phyloP scores from a whole-genome alignment of 495 filamentous ascomycete genomes.

The Trichoderma gamsii region DNA sequence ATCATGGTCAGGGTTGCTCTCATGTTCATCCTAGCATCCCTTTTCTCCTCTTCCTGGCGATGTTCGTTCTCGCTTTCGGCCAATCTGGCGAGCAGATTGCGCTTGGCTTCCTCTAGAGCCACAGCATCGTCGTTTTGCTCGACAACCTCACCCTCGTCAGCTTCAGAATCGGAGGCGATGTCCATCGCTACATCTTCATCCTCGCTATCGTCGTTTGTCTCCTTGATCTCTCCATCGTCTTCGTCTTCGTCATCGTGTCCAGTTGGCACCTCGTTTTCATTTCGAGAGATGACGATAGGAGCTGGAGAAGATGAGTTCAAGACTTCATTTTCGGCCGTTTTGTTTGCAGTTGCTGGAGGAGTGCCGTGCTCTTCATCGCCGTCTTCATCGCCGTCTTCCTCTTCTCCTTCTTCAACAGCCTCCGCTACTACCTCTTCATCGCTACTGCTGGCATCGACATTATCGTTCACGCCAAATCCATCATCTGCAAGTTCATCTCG shows the following conservation, averaged over 20 bases:
- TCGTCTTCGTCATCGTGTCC: conserved; percentile 26
- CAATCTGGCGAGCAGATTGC: conserved; percentile 48
- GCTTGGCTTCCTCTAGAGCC: conserved; percentile 54
- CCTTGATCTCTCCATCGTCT: conserved; percentile 22
- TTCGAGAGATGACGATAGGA: background rate
- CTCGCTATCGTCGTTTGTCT: conserved; percentile 26
- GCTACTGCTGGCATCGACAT: conserved; percentile 26
- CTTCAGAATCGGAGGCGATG: conserved; percentile 22
- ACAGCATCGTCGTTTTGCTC: conserved; percentile 27
- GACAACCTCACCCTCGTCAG: conserved; percentile 21
- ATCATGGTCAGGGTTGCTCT: conserved; percentile 79
- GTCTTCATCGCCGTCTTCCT: background rate
- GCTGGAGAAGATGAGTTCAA: background rate
- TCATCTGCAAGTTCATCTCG: conserved; percentile 32
- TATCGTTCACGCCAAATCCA: conserved; percentile 25
- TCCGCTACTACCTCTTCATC: conserved; percentile 26
- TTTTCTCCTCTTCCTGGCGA: conserved; percentile 8
- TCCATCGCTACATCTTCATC: conserved; percentile 28
- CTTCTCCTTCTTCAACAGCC: conserved; percentile 20
- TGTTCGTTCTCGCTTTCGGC: conserved; percentile 17
- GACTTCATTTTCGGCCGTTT: background rate
- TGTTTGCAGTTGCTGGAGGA: background rate
- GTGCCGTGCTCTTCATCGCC: background rate
- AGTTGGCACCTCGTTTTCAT: background rate
- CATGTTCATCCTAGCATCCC: conserved; percentile 39